Evolutionary conservation across 192 early-diverging fungal genomes (phyloP).

Genomic region (Linderina pennispora): DNA sequence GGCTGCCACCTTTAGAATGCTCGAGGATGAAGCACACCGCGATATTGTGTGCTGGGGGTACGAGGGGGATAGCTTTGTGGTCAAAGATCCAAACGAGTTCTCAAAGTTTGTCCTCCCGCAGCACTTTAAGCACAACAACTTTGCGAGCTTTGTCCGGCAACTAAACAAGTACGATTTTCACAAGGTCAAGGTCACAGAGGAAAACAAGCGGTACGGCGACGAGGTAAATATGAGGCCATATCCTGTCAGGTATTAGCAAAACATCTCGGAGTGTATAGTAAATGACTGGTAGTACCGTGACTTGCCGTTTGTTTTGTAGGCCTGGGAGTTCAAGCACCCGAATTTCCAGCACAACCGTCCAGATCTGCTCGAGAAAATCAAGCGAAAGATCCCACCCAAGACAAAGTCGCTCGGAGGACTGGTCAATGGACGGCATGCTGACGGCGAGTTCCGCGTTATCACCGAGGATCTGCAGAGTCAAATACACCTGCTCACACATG

Average conservation of each 20-base stretch:
- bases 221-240: constrained; percentile 13
- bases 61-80: constrained; percentile 79
- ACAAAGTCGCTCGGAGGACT: constrained; percentile 40
- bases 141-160: constrained; percentile 85
- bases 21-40: constrained; percentile 43
- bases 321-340: constrained; percentile 88
- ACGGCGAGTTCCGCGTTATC: constrained; percentile 33
- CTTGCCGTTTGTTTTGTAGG: constrained; percentile 38
- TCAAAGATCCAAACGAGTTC: constrained; percentile 80
- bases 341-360: constrained; percentile 69
- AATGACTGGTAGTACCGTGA: background rate
- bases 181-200: constrained; percentile 55
- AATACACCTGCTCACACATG: constrained; percentile 43
- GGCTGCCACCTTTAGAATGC: constrained; percentile 28
- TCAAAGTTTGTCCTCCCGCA: constrained; percentile 71
- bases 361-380: constrained; percentile 63
- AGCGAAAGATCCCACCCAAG: constrained; percentile 58
- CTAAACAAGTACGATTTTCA: constrained; percentile 86
- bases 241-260: constrained; percentile 1
- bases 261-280: background rate
- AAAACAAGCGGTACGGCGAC: constrained; percentile 42
- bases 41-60: constrained; percentile 65
- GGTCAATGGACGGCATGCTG: constrained; percentile 24
- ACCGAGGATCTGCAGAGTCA: constrained; percentile 44
- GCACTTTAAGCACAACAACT: constrained; percentile 91